These are phyloP conservation scores for Durotheca rogersii DNA, from an alignment of 495 filamentous ascomycete genomes.

Conservation along the genomic window DNA sequence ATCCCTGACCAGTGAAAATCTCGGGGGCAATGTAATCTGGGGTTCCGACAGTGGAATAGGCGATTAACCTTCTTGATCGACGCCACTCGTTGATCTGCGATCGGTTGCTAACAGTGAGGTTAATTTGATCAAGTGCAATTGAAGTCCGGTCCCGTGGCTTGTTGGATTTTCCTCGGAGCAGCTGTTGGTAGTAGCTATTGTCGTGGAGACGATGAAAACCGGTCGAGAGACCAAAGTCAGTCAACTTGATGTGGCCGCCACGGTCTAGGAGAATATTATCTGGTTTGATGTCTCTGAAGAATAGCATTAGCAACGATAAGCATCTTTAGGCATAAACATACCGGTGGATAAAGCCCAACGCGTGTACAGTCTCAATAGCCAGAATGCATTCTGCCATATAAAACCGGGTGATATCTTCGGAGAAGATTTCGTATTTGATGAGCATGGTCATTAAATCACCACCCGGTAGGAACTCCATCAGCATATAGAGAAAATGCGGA, in stretches of 20 bases:
- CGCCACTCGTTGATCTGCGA: slow-evolving; percentile 97
- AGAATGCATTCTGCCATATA: slow-evolving; percentile 98
- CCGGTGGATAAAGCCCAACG: slow-evolving; percentile 98
- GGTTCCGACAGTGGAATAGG: slow-evolving; percentile 97
- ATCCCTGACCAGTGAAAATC: slow-evolving; percentile 95
- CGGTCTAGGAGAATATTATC: slow-evolving; percentile 97
- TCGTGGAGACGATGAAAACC: slow-evolving; percentile 98
- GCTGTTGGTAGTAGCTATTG: slow-evolving; percentile 95
- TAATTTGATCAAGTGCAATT: slow-evolving; percentile 95
- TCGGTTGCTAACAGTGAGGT: slow-evolving; percentile 95
- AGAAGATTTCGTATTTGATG: slow-evolving; percentile 99
- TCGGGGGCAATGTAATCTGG: slow-evolving; percentile 99
- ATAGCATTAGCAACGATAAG: slow-evolving; percentile 13
- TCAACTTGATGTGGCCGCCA: slow-evolving; percentile 95
- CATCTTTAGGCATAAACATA: slow-evolving; percentile 49
- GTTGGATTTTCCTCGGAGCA: slow-evolving; percentile 78
- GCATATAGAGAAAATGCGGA: slow-evolving; percentile 89
- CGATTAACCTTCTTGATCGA: slow-evolving; percentile 90
- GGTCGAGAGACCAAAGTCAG: slow-evolving; percentile 96
- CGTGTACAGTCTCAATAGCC: slow-evolving; percentile 97
- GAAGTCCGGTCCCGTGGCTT: slow-evolving; percentile 79
- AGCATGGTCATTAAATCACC: slow-evolving; percentile 99
- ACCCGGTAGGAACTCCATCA: slow-evolving; percentile 98
- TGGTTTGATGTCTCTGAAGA: slow-evolving; percentile 89
- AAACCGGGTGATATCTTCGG: slow-evolving; percentile 96